Percentiles rank a stretch among this genome's conserved stretches.
phyloP scores from a whole-genome alignment of 129 eudicot genomes.

The Chrysanthemum makinoi region DNA sequence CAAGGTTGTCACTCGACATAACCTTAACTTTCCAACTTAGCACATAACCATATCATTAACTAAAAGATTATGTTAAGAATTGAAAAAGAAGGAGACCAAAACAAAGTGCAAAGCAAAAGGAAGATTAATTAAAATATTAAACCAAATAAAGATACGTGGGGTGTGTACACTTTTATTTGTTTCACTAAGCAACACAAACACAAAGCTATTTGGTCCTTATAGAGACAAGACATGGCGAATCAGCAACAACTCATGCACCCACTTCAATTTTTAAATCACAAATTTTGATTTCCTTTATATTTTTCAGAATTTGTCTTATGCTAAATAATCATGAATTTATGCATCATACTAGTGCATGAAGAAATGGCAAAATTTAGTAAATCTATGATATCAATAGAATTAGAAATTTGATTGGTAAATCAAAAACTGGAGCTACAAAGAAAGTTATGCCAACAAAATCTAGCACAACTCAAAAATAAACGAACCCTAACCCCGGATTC shows the following conservation, averaged over 20 bases:
- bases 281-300: constrained; percentile 6
- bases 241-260: constrained; percentile 36
- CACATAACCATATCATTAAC: constrained; percentile 27
- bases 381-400: neutral
- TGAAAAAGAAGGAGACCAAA: constrained; percentile 19
- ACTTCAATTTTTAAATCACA: constrained; percentile 15
- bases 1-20: constrained; percentile 8
- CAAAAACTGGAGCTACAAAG: constrained; percentile 17
- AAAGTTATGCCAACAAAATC: constrained; percentile 25
- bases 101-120: constrained; percentile 36
- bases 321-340: neutral
- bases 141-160: constrained; percentile 32
- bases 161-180: constrained; percentile 17
- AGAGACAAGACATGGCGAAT: constrained; percentile 37
- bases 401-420: constrained; percentile 9
- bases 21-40: constrained; percentile 31
- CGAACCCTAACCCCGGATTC: constrained; percentile 16
- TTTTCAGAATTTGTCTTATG: constrained; percentile 27
- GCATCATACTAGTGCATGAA: constrained; percentile 14
- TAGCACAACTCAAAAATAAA: constrained; percentile 38
- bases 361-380: neutral
- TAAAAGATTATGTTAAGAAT: constrained; percentile 17
- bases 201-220: constrained; percentile 39
- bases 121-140: constrained; percentile 4
- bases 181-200: constrained; percentile 37